phyloP scores from a whole-genome alignment of 768 basidiomycete genomes.

The Rhodotorula babjevae region DNA sequence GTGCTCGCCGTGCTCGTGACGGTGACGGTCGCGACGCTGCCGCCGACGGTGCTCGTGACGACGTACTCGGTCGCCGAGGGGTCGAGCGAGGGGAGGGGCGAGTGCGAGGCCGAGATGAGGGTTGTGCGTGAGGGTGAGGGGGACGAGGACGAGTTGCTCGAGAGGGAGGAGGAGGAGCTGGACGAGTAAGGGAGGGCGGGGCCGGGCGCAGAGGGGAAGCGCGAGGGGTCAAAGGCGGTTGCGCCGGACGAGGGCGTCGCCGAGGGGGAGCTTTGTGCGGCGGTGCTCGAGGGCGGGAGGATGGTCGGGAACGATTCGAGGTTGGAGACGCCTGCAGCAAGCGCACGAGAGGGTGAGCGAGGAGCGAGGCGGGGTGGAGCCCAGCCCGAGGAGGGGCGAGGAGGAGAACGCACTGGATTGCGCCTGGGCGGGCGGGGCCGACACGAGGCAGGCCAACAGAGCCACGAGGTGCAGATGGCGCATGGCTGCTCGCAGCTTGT shows the following conservation, averaged over 20 bases:
- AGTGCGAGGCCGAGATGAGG: conserved; percentile 12
- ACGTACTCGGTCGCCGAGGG: neutral
- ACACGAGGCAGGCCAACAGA: no score
- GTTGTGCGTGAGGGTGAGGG: neutral
- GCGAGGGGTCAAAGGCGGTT: conserved; percentile 1
- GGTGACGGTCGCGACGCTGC: conserved; percentile 11
- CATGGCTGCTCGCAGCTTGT: no score
- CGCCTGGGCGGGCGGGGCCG: no score
- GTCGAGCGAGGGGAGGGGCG: no score
- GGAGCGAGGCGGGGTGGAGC: no score
- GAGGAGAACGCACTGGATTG: no score
- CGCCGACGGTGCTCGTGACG: conserved; percentile 7
- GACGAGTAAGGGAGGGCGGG: conserved; percentile 7
- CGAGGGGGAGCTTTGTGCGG: conserved; percentile 1
- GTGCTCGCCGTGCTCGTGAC: conserved; percentile 5
- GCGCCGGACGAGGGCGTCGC: neutral
- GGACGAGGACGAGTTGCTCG: neutral
- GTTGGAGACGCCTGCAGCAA: neutral
- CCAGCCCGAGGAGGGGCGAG: no score
- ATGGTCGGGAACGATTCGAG: conserved; percentile 33
- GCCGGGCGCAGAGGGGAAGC: neutral
- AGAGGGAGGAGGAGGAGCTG: neutral
- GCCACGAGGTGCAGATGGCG: no score
- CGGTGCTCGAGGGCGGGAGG: neutral
- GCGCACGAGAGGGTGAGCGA: neutral